Percentiles rank a stretch among this genome's conserved stretches.
These are phyloP conservation scores for Dendrocalamus sinicus DNA, from an alignment of 176 grass and related monocot species.

Conservation along the genomic window DNA sequence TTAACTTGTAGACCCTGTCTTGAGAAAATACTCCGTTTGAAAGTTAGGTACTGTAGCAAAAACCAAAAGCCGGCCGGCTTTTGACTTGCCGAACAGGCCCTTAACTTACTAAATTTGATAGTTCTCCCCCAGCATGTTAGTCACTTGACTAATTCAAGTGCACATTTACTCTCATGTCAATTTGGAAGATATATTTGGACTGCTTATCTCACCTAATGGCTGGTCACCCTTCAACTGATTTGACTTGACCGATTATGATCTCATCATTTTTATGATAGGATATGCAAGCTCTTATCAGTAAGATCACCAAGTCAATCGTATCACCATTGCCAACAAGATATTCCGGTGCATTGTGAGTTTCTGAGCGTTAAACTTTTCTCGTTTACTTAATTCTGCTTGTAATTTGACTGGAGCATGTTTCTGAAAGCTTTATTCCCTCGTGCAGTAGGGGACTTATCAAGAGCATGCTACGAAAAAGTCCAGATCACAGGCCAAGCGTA, in stretches of 20 bases:
- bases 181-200: not conserved
- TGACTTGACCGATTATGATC: conserved; percentile 1
- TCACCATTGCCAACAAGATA: conserved; percentile 74
- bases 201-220: not conserved
- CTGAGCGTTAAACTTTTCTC: not conserved
- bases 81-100: too few species aligned
- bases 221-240: not conserved
- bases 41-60: too few species aligned
- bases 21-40: too few species aligned
- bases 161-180: not conserved
- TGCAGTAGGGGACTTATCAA: conserved; percentile 79
- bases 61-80: too few species aligned
- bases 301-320: conserved; percentile 85
- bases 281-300: conserved; percentile 81
- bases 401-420: conserved; percentile 4
- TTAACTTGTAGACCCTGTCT: too few species aligned
- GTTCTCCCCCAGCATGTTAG: not conserved
- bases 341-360: conserved; percentile 85
- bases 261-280: conserved; percentile 50
- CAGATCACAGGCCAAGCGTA: conserved; percentile 89
- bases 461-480: conserved; percentile 83
- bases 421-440: conserved; percentile 27
- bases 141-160: not conserved
- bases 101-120: not conserved
- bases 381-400: not conserved